Conservation (phyloP, 2,329 filamentous ascomycete species). For the Xylaria sp. region DNA sequence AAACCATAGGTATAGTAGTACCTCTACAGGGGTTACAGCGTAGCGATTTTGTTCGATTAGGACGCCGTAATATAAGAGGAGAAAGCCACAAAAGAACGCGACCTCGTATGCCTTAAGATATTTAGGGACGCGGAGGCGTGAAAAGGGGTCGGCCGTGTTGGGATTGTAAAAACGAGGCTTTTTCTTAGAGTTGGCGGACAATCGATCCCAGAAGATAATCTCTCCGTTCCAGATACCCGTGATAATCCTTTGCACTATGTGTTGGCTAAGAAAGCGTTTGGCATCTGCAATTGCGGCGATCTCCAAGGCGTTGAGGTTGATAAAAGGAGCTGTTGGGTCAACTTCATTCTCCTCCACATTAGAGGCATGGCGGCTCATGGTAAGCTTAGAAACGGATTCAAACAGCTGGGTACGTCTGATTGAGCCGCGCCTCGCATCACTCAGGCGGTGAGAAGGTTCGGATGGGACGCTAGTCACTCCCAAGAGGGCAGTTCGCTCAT, state of each 20-base stretch:
- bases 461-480: slow-evolving; percentile 40
- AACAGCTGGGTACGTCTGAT: slow-evolving; percentile 62
- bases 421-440: slow-evolving; percentile 53
- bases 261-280: slow-evolving; percentile 78
- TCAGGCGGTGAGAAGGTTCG: slow-evolving; percentile 28
- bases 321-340: slow-evolving; percentile 77
- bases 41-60: slow-evolving; percentile 77
- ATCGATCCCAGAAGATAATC: slow-evolving; percentile 78
- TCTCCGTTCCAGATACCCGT: slow-evolving; percentile 78
- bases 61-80: slow-evolving; percentile 87
- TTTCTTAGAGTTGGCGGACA: slow-evolving; percentile 72
- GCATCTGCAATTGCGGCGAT: slow-evolving; percentile 76
- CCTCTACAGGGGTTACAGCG: slow-evolving; percentile 74
- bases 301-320: slow-evolving; percentile 83
- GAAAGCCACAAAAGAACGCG: slow-evolving; percentile 74
- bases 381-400: slow-evolving; percentile 66
- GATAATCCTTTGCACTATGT: slow-evolving; percentile 76
- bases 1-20: slow-evolving; percentile 85
- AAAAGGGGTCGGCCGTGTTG: slow-evolving; percentile 70
- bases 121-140: slow-evolving; percentile 75
- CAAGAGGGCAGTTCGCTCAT: slow-evolving; percentile 62
- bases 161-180: slow-evolving; percentile 73
- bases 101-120: slow-evolving; percentile 80
- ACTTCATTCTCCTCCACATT: slow-evolving; percentile 62
- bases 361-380: slow-evolving; percentile 57